Percentiles rank a stretch among this genome's conserved stretches.
Conservation (phyloP, 1,284 basidiomycete species). For the Ganoderma resinaceum region DNA sequence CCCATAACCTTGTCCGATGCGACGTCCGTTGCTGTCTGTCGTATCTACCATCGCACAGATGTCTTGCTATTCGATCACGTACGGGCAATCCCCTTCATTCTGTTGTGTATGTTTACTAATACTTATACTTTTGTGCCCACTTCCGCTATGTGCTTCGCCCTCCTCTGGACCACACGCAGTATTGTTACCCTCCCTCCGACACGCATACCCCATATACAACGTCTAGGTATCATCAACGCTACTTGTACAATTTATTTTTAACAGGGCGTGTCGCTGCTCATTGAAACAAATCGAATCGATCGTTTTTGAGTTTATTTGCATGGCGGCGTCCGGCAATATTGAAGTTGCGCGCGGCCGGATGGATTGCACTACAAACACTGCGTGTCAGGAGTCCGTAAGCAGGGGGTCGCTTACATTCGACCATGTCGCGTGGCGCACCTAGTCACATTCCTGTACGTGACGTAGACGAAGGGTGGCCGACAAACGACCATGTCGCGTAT, state of each 20-base stretch:
- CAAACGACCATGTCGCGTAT: too few species aligned
- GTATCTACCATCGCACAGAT: slow-evolving; percentile 19
- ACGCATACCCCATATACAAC: slow-evolving; percentile 33
- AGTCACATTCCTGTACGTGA: too few species aligned
- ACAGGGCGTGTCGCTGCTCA: slow-evolving; percentile 21
- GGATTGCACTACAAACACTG: too few species aligned
- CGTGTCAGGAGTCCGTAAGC: too few species aligned
- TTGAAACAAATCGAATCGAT: not conserved
- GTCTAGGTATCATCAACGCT: slow-evolving; percentile 29
- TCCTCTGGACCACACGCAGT: slow-evolving; percentile 20
- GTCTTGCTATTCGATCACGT: slow-evolving; percentile 27
- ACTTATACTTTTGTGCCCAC: not conserved
- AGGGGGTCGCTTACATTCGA: too few species aligned
- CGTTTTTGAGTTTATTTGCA: too few species aligned
- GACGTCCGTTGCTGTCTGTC: not conserved
- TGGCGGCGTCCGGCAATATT: not conserved
- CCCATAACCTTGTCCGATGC: not conserved
- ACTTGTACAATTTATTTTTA: slow-evolving; percentile 34
- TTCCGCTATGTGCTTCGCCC: not conserved
- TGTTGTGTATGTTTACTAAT: slow-evolving; percentile 2
- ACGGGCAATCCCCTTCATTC: slow-evolving; percentile 12
- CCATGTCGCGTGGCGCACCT: too few species aligned
- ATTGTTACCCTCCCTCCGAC: slow-evolving; percentile 32
- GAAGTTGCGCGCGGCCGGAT: too few species aligned
- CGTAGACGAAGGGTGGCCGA: too few species aligned